These are phyloP conservation scores for Juglanconis juglandina DNA, from an alignment of 2,329 filamentous ascomycete genomes.

Conservation along the genomic window DNA sequence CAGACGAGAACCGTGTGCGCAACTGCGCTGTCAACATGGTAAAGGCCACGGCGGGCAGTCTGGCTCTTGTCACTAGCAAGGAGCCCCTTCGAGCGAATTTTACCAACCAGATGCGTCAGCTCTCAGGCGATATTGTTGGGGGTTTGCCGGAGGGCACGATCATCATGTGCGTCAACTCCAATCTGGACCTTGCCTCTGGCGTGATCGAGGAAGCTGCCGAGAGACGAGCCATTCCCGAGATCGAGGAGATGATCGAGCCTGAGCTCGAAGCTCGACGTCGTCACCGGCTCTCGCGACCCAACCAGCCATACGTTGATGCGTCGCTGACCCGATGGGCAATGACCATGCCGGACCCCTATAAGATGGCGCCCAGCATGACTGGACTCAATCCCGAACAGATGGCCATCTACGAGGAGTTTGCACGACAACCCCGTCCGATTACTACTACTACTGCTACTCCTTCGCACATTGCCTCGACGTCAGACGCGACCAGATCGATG, in stretches of 20 bases:
- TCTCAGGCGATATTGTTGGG: conserved; percentile 67
- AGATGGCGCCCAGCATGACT: conserved; percentile 64
- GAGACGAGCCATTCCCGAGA: conserved; percentile 87
- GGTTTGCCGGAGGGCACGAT: conserved; percentile 91
- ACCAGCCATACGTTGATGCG: conserved; percentile 79
- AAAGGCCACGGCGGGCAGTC: conserved; percentile 86
- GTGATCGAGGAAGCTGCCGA: conserved; percentile 96
- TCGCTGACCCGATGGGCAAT: conserved; percentile 86
- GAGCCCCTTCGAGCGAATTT: conserved; percentile 95
- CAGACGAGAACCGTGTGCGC: conserved; percentile 81
- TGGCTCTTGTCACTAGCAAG: conserved; percentile 97
- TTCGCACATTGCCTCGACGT: conserved; percentile 54
- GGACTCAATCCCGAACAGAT: conserved; percentile 90
- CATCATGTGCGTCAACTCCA: conserved; percentile 98
- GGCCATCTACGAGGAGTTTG: conserved; percentile 95
- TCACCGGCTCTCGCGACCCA: conserved; percentile 71
- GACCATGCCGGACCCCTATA: conserved; percentile 91
- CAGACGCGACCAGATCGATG: conserved; percentile 59
- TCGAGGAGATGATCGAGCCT: conserved; percentile 85
- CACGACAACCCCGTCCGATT: conserved; percentile 70
- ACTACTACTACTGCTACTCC: conserved; percentile 53
- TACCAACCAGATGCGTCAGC: conserved; percentile 84
- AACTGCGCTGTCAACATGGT: conserved; percentile 90
- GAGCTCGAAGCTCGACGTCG: conserved; percentile 75
- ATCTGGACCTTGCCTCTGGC: conserved; percentile 86